A percentile compares a stretch with the other conserved stretches of the same genome.
Evolutionary conservation across 1,284 basidiomycete species (phyloP).

Genomic region (Fomitopsis betulina): DNA sequence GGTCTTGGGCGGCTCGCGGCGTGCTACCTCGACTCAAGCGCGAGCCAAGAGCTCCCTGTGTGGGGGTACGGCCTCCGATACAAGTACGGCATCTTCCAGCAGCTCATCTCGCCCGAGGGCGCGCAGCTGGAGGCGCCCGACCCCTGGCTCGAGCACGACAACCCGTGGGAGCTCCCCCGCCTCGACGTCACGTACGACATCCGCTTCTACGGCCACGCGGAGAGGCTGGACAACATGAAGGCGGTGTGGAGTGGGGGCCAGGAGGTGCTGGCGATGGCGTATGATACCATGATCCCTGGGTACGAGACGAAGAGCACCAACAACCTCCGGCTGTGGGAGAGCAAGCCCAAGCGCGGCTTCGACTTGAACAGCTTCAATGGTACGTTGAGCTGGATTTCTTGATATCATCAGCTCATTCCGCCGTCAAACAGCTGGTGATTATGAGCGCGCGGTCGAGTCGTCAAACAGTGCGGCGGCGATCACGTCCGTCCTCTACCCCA

Average conservation of each 20-base stretch:
- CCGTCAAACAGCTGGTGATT: conserved; percentile 68
- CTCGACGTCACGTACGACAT: conserved; percentile 79
- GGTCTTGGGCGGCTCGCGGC: conserved; percentile 90
- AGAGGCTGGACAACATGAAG: conserved; percentile 59
- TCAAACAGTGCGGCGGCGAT: conserved; percentile 89
- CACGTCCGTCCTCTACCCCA: conserved; percentile 85
- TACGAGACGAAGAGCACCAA: conserved; percentile 76
- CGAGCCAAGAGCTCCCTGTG: conserved; percentile 77
- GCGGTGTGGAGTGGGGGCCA: conserved; percentile 86
- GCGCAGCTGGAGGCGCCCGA: conserved; percentile 87
- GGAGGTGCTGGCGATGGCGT: conserved; percentile 87
- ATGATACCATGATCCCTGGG: conserved; percentile 90
- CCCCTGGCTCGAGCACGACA: conserved; percentile 86
- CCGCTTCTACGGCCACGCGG: conserved; percentile 82
- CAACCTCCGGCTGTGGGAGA: conserved; percentile 78
- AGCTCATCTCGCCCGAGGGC: conserved; percentile 81
- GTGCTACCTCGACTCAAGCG: conserved; percentile 85
- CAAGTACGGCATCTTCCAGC: conserved; percentile 94
- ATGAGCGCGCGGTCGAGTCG: conserved; percentile 80
- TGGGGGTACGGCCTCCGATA: conserved; percentile 91
- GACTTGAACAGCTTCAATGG: conserved; percentile 91
- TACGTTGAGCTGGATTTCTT: conserved; percentile 22
- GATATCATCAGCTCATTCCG: not conserved
- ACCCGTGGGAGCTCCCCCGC: conserved; percentile 87
- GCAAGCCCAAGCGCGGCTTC: conserved; percentile 88